phyloP scores from a whole-genome alignment of 2,329 filamentous ascomycete species.

The Botrytis aclada region DNA sequence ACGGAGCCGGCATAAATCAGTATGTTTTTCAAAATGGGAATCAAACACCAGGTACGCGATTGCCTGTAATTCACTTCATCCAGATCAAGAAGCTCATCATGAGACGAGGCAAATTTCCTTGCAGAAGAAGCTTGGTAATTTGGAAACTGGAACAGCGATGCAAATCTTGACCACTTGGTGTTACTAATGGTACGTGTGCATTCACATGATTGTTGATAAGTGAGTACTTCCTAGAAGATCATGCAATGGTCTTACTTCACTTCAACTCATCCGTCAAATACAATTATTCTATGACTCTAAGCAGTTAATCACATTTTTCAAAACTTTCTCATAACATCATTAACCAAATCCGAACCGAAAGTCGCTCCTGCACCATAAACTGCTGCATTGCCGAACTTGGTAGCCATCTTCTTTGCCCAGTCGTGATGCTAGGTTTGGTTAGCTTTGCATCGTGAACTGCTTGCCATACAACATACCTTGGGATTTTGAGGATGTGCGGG shows the following conservation, averaged over 20 bases:
- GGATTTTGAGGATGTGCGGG: conserved; percentile 36
- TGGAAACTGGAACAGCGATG: not conserved
- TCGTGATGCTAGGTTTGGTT: conserved; percentile 31
- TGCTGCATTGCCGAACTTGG: conserved; percentile 35
- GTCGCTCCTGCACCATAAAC: conserved; percentile 37
- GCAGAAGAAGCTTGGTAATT: not conserved
- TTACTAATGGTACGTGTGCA: not conserved
- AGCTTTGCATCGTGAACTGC: not conserved
- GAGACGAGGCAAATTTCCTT: not conserved
- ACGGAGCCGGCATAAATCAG: not conserved
- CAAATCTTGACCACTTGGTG: not conserved
- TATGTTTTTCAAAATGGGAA: not conserved
- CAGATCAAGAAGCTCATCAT: not conserved
- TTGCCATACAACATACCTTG: conserved; percentile 21
- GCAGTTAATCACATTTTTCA: not conserved
- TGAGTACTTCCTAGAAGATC: not conserved
- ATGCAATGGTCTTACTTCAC: not conserved
- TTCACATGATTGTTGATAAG: not conserved
- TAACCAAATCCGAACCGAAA: conserved; percentile 32
- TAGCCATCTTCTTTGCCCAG: conserved; percentile 33
- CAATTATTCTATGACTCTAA: too few species aligned
- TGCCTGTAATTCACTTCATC: not conserved
- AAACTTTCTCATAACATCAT: conserved; percentile 19
- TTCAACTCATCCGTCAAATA: not conserved
- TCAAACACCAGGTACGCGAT: not conserved